Base-by-base conservation (phyloP, 345 rosid species). In the Dipteronia dyeriana region DNA sequence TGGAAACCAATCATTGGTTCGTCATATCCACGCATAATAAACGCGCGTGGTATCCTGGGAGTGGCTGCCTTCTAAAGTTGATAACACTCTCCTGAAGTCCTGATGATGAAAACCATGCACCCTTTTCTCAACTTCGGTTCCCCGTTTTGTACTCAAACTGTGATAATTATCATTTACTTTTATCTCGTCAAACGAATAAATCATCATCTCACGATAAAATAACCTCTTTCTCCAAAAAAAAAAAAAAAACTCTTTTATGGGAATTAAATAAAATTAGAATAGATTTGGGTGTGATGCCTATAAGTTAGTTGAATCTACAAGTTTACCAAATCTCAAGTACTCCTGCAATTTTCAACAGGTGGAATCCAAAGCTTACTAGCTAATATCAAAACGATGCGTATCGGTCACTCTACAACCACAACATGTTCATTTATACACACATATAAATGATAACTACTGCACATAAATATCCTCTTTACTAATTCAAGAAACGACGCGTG, bases 251-350 rank as follows among this genome's bases (percentile, higher is more conserved):
- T 2, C 63, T 63, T 38, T 8, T 26, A 60, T 60, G 67, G 56
- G 9, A 9, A 54, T 66, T 75, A 22, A 54, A 54, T 17, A 13
- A 26, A 9, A 11, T 38, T 49, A 29, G 26, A 64, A 74, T 41
- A 4, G 59, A 49, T 45, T 45, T 69, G 53, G 17, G 38, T 10
- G 20, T 34, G 66, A 54, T 34, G 64, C 9, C 9, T 20, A 7
- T 16, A 31, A 20, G 65, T 66, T 75, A 8, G 72, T 66, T 75
- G 71, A 41, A 22, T 23, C 31, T 34, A 70, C 60, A 26, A 38
- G 66, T 41, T 75, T 38, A 76, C 76, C 83, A 80, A 70, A 80
- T 80, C 76, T 75, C 76, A 66, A 34, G 6, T 34, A 65, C 73
- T 25, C 76, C 76, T 65, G 57, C 68, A 63, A 61, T 49, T 62